These are phyloP conservation scores for Alternaria gansuensis DNA, from an alignment of 2,329 filamentous ascomycete genomes.

Conservation along the genomic window DNA sequence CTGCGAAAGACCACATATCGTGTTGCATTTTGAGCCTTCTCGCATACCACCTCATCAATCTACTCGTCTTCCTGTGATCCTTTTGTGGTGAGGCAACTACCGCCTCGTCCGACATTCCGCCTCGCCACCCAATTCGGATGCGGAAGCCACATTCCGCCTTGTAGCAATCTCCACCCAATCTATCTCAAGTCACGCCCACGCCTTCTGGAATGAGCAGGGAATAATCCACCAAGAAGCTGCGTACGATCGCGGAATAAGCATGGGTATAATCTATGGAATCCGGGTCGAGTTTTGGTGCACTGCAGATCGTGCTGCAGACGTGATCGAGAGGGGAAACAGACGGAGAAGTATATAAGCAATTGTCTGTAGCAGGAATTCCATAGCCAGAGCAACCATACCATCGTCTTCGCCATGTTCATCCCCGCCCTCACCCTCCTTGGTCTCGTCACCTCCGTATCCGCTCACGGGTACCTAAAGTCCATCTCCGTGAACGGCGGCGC, in stretches of 20 bases:
- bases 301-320: neutral
- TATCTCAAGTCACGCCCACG: slow-evolving; percentile 1
- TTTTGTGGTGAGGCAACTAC: neutral
- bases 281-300: slow-evolving; percentile 8
- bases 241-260: neutral
- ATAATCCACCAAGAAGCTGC: slow-evolving; percentile 10
- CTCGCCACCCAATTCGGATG: neutral
- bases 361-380: neutral
- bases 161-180: slow-evolving; percentile 6
- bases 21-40: no score
- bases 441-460: neutral
- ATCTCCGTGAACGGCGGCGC: slow-evolving; percentile 25
- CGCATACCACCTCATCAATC: no score
- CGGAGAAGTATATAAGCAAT: neutral
- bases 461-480: slow-evolving; percentile 27
- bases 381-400: neutral
- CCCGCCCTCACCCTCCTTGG: neutral
- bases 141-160: slow-evolving; percentile 8
- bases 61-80: neutral
- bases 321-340: neutral
- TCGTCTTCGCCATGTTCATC: neutral
- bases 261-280: neutral
- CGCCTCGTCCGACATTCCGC: neutral
- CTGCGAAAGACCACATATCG: no score
- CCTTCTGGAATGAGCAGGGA: neutral